Evolutionary conservation across 2,329 filamentous ascomycete species (phyloP), one percentile per base, ranked within the genome.

Genomic region (Fonsecaea monophora): DNA sequence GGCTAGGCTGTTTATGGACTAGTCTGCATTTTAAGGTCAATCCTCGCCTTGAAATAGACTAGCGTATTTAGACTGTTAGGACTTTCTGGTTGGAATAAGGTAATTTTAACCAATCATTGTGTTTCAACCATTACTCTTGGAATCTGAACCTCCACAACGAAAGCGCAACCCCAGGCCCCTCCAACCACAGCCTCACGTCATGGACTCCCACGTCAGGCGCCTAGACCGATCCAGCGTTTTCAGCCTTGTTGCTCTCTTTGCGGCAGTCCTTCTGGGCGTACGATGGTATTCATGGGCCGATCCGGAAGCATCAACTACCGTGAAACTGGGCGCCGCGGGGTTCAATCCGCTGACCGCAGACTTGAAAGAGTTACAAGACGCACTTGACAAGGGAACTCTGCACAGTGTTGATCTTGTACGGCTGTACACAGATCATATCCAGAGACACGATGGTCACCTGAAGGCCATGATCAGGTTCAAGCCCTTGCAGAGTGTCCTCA

Each of bases 401-500:
- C 30, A 4, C 18, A 55, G 53, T 21, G 53, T 55, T 37, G 53
- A 55, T 37, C 53, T 55, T 7, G 53, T 55, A 5, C 30, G 18
- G 30, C 13, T 35, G 53, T 35, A 35, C 30, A 34, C 34, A 21
- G 53, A 55, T n/a, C 53, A 55, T 13, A 55, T 55, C 30, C 30
- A 35, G 34, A 37, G n/a, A 34, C 32, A 55, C 21, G 34, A 55
- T 32, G 32, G 13, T 15, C 9, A 9, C 13, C 15, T 55, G 30
- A 55, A 37, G n/a, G 53, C 53, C 30, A 55, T 55, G 53, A 34
- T 55, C 34, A 37, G 9, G 5, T 34, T 55, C 34, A 21, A n/a
- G 35, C 53, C 53, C 2, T 35, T n/a, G 25, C 15, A 18, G 53
- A n/a, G 30, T 74, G 83, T 83, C 9, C 78, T 89, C 38, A 70